Conservation (phyloP, 495 filamentous ascomycete species). For the Rusavskia elegans region DNA sequence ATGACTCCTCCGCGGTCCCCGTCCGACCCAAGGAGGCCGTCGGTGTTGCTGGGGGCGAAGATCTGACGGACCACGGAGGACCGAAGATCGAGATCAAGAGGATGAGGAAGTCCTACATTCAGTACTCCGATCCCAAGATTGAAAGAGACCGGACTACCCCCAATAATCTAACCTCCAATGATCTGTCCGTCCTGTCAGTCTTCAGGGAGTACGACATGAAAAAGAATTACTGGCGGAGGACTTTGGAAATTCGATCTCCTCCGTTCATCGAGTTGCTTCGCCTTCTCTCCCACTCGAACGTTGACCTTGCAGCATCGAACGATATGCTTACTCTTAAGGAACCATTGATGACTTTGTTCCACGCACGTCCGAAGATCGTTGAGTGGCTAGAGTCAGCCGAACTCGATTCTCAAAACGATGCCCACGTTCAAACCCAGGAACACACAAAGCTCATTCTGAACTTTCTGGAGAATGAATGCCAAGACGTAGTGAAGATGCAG, state of each 20-base stretch:
- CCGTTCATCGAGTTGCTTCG: conserved; percentile 1
- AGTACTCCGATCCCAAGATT: background rate
- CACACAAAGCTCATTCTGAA: conserved; percentile 7
- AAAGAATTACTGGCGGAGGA: conserved; percentile 4
- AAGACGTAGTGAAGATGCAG: background rate
- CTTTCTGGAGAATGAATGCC: conserved; percentile 6
- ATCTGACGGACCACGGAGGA: background rate
- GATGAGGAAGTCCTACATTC: background rate
- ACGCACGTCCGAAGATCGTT: conserved; percentile 4
- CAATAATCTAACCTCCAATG: background rate
- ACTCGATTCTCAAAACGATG: background rate
- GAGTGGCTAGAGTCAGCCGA: background rate
- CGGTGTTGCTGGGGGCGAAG: background rate
- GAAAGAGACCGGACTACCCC: background rate
- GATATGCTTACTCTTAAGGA: conserved; percentile 3
- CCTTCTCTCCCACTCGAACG: background rate
- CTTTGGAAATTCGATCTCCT: conserved; percentile 6
- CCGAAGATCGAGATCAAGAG: conserved; percentile 1
- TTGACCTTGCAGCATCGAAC: conserved; percentile 1
- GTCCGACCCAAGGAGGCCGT: background rate
- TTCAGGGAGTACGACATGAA: conserved; percentile 4
- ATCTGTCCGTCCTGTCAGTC: background rate
- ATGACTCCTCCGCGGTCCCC: background rate
- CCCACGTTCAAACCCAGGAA: background rate
- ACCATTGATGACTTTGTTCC: conserved; percentile 10